These are phyloP conservation scores for Pythium apleroticum DNA, from an alignment of 352 stramenopile genomes.

Conservation along the genomic window DNA sequence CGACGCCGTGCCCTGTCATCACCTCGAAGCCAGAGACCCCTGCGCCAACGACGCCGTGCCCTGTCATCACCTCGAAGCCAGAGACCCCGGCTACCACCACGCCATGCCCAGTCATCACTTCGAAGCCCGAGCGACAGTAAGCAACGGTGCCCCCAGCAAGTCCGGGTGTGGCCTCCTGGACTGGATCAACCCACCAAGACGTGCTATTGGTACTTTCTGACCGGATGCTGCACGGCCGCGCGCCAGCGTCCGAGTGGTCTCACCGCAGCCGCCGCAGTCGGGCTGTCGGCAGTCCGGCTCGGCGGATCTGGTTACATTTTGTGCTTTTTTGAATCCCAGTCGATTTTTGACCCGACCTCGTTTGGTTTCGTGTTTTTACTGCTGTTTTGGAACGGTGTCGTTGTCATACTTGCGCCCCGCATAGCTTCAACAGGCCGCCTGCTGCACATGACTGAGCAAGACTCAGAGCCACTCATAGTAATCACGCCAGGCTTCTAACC, in stretches of 20 bases:
- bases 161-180: neutral
- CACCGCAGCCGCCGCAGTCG: neutral
- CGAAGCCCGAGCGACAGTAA: conserved; percentile 4
- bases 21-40: conserved; percentile 6
- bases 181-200: neutral
- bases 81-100: neutral
- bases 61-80: conserved; percentile 18
- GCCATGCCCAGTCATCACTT: conserved; percentile 1
- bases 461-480: no score
- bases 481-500: no score
- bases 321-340: neutral
- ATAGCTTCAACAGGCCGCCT: no score
- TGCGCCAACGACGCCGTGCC: conserved; percentile 6
- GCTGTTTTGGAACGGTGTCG: no score
- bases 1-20: conserved; percentile 6
- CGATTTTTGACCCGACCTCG: neutral
- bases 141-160: neutral
- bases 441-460: no score
- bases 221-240: neutral
- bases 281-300: neutral
- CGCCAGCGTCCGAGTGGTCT: neutral
- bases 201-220: neutral
- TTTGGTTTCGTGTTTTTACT: neutral
- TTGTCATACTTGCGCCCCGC: no score
- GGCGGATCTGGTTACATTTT: neutral